Evolutionary conservation across 495 filamentous ascomycete genomes (phyloP).

Genomic region (Daldinia bambusicola): DNA sequence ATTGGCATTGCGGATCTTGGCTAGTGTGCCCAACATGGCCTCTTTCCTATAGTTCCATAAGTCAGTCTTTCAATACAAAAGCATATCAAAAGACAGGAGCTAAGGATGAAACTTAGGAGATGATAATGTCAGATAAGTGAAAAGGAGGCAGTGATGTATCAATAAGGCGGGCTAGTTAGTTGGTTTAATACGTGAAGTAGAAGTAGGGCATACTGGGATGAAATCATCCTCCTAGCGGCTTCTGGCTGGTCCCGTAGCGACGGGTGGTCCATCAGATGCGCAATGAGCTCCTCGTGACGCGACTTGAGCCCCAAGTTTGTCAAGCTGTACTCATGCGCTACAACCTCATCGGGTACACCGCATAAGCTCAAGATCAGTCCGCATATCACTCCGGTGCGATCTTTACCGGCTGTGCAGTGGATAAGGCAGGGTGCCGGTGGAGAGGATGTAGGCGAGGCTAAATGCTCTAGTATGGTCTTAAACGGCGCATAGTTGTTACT

Average conservation of each 20-base stretch:
- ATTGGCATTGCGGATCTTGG: conserved; percentile 61
- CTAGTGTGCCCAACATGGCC: conserved; percentile 64
- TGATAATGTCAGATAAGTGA: neutral
- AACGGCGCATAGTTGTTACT: conserved; percentile 52
- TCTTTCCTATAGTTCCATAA: conserved; percentile 53
- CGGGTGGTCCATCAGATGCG: conserved; percentile 54
- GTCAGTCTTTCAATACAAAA: conserved; percentile 21
- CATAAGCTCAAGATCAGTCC: conserved; percentile 68
- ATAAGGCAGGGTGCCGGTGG: conserved; percentile 44
- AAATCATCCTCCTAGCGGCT: conserved; percentile 62
- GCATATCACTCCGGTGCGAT: conserved; percentile 71
- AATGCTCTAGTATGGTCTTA: conserved; percentile 55
- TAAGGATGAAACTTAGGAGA: neutral
- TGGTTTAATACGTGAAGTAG: conserved; percentile 18
- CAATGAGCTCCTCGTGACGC: conserved; percentile 56
- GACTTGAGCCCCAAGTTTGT: conserved; percentile 64
- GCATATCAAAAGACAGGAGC: neutral
- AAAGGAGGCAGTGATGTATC: conserved; percentile 1
- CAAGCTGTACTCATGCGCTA: conserved; percentile 71
- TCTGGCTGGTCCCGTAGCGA: conserved; percentile 56
- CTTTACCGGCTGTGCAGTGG: conserved; percentile 70
- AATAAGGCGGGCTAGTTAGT: neutral
- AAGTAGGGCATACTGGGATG: conserved; percentile 55
- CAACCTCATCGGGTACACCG: conserved; percentile 63
- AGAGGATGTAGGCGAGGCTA: conserved; percentile 47